phyloP scores from a whole-genome alignment of 2,329 filamentous ascomycete genomes.

The Clonostachys rosea region DNA sequence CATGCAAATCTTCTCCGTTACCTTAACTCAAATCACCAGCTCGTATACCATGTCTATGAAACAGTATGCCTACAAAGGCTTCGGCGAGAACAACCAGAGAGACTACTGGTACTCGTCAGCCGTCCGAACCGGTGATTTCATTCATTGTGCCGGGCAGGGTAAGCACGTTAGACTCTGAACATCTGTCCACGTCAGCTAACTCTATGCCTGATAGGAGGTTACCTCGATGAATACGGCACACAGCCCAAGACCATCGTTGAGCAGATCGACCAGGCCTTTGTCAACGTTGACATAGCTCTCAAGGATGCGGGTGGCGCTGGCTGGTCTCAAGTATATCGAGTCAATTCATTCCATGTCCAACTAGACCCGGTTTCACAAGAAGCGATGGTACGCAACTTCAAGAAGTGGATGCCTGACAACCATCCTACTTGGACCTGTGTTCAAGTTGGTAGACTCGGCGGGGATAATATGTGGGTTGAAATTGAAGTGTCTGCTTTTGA shows the following conservation, averaged over 20 bases:
- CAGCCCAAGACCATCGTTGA: constrained; percentile 26
- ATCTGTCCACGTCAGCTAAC: background rate
- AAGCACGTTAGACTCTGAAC: background rate
- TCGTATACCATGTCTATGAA: constrained; percentile 14
- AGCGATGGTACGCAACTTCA: constrained; percentile 39
- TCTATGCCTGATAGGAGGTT: constrained; percentile 22
- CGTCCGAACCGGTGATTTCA: constrained; percentile 39
- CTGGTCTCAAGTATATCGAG: constrained; percentile 47
- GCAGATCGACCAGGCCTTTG: constrained; percentile 48
- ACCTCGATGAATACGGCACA: constrained; percentile 11
- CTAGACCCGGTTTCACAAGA: constrained; percentile 29
- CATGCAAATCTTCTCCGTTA: too few relatives aligned
- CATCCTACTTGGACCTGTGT: constrained; percentile 49
- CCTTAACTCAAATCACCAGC: too few relatives aligned
- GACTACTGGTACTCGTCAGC: constrained; percentile 38
- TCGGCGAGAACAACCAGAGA: constrained; percentile 18
- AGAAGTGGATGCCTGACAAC: constrained; percentile 46
- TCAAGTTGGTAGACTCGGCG: constrained; percentile 40
- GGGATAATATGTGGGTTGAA: constrained; percentile 50
- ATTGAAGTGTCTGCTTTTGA: constrained; percentile 50
- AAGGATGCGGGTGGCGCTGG: constrained; percentile 49
- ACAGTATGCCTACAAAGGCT: constrained; percentile 18
- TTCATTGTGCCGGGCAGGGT: constrained; percentile 43
- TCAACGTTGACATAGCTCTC: constrained; percentile 48
- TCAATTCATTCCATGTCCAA: constrained; percentile 36